Percentiles rank a stretch among this genome's conserved stretches.
phyloP scores from a whole-genome alignment of 2,329 filamentous ascomycete genomes.

The Neonectria magnoliae region DNA sequence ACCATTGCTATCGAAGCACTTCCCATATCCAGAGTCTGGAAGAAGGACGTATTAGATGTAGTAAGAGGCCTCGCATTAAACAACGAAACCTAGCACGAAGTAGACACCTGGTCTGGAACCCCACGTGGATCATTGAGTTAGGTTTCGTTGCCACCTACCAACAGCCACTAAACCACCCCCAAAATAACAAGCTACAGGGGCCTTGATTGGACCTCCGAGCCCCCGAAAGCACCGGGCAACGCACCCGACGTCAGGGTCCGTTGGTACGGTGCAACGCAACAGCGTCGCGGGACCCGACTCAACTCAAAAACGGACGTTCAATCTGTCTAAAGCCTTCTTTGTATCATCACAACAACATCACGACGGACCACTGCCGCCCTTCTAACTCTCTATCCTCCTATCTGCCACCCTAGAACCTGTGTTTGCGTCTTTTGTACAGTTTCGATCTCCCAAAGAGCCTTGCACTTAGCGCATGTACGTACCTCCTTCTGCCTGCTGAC shows the following conservation, averaged over 20 bases:
- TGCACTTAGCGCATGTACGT: background rate
- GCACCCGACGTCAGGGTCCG: background rate
- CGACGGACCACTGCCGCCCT: background rate
- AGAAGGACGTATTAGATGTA: background rate
- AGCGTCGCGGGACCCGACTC: background rate
- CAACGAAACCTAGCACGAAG: too few relatives aligned
- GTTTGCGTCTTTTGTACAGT: background rate
- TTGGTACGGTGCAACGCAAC: background rate
- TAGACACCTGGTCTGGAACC: background rate
- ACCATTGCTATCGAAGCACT: background rate
- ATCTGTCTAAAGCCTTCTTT: background rate
- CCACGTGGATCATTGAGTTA: background rate
- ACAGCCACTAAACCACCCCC: background rate
- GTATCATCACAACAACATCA: slow-evolving; percentile 4
- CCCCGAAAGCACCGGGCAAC: background rate
- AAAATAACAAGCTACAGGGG: background rate
- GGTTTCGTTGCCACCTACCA: background rate
- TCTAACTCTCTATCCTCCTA: background rate
- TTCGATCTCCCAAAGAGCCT: background rate
- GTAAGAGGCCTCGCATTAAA: background rate
- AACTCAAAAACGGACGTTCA: background rate
- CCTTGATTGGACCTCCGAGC: background rate
- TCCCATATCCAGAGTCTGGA: background rate
- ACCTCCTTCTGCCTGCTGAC: slow-evolving; percentile 16
- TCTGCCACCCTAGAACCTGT: background rate